A percentile compares a stretch with the other conserved stretches of the same genome.
Evolutionary conservation across 495 filamentous ascomycete species (phyloP).

Genomic region (Antarctomyces pellizariae): DNA sequence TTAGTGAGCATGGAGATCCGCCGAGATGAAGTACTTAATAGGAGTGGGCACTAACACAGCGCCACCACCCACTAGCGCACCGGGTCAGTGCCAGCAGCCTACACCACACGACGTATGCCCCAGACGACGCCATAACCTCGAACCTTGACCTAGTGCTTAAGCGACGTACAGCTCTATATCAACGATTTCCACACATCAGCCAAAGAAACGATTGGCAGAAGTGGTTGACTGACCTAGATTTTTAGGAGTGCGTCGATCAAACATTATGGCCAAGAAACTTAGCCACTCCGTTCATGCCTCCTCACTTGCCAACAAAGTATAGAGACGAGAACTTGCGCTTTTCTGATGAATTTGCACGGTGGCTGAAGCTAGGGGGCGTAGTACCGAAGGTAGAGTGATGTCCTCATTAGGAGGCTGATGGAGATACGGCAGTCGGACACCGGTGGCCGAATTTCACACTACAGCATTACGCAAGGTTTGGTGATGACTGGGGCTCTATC

Average conservation of each 20-base stretch:
- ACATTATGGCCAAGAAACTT: slow-evolving; percentile 3
- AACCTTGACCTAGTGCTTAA: slow-evolving; percentile 4
- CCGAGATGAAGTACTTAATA: slow-evolving; percentile 2
- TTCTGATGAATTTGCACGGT: slow-evolving; percentile 2
- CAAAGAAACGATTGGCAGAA: slow-evolving; percentile 3
- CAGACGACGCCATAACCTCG: slow-evolving; percentile 1
- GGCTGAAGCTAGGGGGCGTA: neutral
- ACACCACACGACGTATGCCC: neutral
- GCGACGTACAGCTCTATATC: slow-evolving; percentile 3
- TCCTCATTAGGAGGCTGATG: slow-evolving; percentile 2
- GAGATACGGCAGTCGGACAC: too few species aligned
- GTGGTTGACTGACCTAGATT: slow-evolving; percentile 4
- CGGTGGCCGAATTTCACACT: slow-evolving; percentile 1
- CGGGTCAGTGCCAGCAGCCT: slow-evolving; percentile 3
- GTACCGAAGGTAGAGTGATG: slow-evolving; percentile 1
- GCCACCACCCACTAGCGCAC: slow-evolving; percentile 1
- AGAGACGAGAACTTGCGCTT: slow-evolving; percentile 1
- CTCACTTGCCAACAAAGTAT: slow-evolving; percentile 1
- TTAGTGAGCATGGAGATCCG: slow-evolving; percentile 2
- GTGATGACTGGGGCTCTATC: too few species aligned
- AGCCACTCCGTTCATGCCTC: slow-evolving; percentile 1
- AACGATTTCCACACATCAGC: slow-evolving; percentile 2
- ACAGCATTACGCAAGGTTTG: slow-evolving; percentile 2
- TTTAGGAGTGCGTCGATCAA: slow-evolving; percentile 3
- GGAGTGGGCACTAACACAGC: slow-evolving; percentile 1